phyloP scores from a whole-genome alignment of 495 filamentous ascomycete genomes.

The Rostrohypoxylon terebratum region DNA sequence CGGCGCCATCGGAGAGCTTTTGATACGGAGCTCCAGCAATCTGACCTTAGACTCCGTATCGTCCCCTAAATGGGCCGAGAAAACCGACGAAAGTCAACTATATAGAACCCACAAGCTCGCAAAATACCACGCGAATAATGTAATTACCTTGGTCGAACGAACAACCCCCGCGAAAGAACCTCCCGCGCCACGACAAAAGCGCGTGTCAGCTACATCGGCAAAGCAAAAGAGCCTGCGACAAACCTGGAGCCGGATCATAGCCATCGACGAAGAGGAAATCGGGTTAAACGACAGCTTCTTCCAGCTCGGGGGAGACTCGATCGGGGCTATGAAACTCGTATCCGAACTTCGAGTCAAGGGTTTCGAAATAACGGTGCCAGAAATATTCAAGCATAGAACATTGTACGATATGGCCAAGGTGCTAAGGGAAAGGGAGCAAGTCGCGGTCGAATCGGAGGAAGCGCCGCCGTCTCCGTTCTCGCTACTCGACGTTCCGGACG shows the following conservation, averaged over 20 bases:
- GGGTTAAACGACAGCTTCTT: slow-evolving; percentile 70
- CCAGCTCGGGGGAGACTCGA: slow-evolving; percentile 74
- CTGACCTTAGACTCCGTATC: slow-evolving; percentile 38
- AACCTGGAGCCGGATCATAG: slow-evolving; percentile 53
- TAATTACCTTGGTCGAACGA: slow-evolving; percentile 35
- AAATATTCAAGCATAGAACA: slow-evolving; percentile 63
- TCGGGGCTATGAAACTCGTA: slow-evolving; percentile 76
- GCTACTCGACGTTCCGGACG: slow-evolving; percentile 46
- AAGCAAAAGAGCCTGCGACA: slow-evolving; percentile 54
- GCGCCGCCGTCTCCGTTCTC: slow-evolving; percentile 49
- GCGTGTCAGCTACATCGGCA: slow-evolving; percentile 45
- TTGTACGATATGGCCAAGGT: slow-evolving; percentile 60
- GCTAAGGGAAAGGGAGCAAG: slow-evolving; percentile 34
- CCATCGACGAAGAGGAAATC: slow-evolving; percentile 55
- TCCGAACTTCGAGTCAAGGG: slow-evolving; percentile 65
- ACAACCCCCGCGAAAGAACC: slow-evolving; percentile 18
- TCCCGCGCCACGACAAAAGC: slow-evolving; percentile 32
- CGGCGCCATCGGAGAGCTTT: slow-evolving; percentile 61
- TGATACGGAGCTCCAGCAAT: slow-evolving; percentile 48
- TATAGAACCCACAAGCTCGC: slow-evolving; percentile 51
- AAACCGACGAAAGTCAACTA: slow-evolving; percentile 27
- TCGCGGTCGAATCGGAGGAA: slow-evolving; percentile 16
- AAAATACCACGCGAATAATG: slow-evolving; percentile 41
- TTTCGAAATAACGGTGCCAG: slow-evolving; percentile 66
- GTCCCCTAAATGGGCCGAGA: slow-evolving; percentile 41